Evolutionary conservation across 2,329 filamentous ascomycete species (phyloP).

Genomic region (Pseudogymnoascus sp.): DNA sequence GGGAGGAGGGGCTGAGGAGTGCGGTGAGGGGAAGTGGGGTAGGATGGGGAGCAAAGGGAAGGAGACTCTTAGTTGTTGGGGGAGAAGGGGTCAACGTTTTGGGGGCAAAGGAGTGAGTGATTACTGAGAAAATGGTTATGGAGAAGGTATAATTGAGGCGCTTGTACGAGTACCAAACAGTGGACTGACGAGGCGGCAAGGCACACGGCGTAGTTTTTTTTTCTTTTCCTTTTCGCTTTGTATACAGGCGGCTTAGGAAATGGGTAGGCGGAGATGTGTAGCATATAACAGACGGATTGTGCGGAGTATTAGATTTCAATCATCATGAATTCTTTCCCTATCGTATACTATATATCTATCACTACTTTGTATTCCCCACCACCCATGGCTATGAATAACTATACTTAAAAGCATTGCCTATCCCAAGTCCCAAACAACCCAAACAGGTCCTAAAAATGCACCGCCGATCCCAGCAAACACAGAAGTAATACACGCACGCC

Average conservation of each 20-base stretch:
- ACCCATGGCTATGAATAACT: background rate
- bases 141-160: slow-evolving; percentile 11
- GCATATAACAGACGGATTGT: background rate
- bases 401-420: background rate
- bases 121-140: background rate
- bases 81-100: slow-evolving; percentile 51
- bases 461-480: slow-evolving; percentile 2
- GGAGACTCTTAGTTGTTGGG: slow-evolving; percentile 34
- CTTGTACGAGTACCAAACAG: slow-evolving; percentile 4
- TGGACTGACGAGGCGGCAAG: slow-evolving; percentile 4
- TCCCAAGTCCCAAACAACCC: background rate
- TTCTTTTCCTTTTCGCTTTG: background rate
- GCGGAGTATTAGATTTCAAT: background rate
- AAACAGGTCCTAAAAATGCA: slow-evolving; percentile 1
- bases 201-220: slow-evolving; percentile 5
- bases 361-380: background rate
- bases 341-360: background rate
- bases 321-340: background rate
- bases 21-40: slow-evolving; percentile 65
- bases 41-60: slow-evolving; percentile 68
- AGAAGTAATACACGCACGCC: background rate
- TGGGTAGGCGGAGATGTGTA: background rate
- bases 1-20: slow-evolving; percentile 76
- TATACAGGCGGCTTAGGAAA: background rate
- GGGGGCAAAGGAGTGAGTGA: slow-evolving; percentile 35